These are phyloP conservation scores for Iris pallida DNA, from an alignment of 116 monocot species.

Conservation along the genomic window DNA sequence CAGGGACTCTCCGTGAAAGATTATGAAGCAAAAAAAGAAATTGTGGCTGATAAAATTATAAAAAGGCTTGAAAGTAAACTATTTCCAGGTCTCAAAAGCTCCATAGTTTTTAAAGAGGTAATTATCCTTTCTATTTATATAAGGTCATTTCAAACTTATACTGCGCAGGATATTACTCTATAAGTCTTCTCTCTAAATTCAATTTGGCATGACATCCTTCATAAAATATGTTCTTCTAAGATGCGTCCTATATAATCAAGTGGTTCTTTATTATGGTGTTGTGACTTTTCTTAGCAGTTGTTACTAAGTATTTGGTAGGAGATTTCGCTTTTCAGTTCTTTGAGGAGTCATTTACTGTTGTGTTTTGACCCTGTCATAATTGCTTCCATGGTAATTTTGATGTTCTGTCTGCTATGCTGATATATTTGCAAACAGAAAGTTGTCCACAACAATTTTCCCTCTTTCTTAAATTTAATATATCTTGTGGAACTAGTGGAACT, in stretches of 20 bases:
- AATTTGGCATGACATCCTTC: background rate
- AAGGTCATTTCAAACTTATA: background rate
- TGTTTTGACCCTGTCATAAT: no score
- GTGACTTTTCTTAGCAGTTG: background rate
- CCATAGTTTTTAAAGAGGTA: constrained; percentile 93
- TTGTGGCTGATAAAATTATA: constrained; percentile 73
- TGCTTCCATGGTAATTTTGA: no score
- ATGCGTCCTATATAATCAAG: background rate
- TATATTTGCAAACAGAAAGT: no score
- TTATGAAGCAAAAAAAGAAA: constrained; percentile 77
- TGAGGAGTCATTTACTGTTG: no score
- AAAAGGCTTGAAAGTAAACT: constrained; percentile 79
- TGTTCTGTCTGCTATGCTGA: no score
- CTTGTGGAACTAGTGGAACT: no score
- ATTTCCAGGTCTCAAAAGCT: constrained; percentile 80
- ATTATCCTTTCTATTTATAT: background rate
- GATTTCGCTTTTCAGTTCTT: no score
- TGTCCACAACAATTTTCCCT: no score
- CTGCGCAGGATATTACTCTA: background rate
- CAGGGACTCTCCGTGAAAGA: constrained; percentile 70
- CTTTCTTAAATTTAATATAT: no score
- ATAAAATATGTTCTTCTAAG: background rate
- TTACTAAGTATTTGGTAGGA: background rate
- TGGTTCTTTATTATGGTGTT: background rate
- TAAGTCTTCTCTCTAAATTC: background rate